These are phyloP conservation scores for Nemania sp. DNA, from an alignment of 2,329 filamentous ascomycete genomes.

Conservation along the genomic window DNA sequence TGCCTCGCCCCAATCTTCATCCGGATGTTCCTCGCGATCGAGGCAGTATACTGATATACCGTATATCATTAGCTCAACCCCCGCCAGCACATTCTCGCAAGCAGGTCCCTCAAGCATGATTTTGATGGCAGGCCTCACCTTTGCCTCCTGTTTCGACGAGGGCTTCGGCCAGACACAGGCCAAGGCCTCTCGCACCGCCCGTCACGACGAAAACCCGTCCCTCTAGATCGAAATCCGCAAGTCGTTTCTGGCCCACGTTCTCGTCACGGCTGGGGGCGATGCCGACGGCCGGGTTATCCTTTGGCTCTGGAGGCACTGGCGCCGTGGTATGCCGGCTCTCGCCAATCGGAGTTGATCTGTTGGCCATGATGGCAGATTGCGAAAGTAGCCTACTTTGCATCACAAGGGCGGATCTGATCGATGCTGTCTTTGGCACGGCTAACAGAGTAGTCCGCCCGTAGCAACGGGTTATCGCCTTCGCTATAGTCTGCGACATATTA, in stretches of 20 bases:
- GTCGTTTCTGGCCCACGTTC: conserved; percentile 42
- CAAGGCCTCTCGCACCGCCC: conserved; percentile 72
- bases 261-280: conserved; percentile 28
- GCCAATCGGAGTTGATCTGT: not conserved
- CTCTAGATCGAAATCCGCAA: conserved; percentile 72
- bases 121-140: conserved; percentile 44
- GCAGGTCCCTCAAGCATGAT: not conserved
- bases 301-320: conserved; percentile 34
- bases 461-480: conserved; percentile 3
- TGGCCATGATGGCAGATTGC: not conserved
- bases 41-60: conserved; percentile 57
- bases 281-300: conserved; percentile 34
- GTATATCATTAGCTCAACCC: conserved; percentile 11
- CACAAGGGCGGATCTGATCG: not conserved
- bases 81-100: not conserved
- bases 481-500: conserved; percentile 17
- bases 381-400: conserved; percentile 11
- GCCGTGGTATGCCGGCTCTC: conserved; percentile 3
- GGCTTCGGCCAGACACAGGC: conserved; percentile 74
- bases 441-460: conserved; percentile 2
- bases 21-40: conserved; percentile 55
- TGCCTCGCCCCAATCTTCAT: conserved; percentile 63
- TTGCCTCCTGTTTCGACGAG: conserved; percentile 75
- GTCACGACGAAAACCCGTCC: conserved; percentile 72
- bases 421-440: not conserved